These are phyloP conservation scores for Beverwykella pulmonaria DNA, from an alignment of 495 filamentous ascomycete genomes.

Conservation along the genomic window DNA sequence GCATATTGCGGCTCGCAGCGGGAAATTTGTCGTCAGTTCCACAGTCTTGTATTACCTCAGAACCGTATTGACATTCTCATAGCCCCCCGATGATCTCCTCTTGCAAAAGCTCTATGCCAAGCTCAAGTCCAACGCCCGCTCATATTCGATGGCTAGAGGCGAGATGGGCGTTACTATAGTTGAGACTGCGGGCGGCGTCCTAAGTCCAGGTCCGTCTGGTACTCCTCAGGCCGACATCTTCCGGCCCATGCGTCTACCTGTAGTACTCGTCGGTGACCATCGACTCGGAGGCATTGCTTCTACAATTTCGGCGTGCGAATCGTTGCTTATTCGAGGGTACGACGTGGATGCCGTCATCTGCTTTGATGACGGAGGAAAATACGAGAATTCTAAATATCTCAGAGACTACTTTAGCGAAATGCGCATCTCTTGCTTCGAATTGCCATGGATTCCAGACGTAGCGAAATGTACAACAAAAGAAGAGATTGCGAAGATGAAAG, in stretches of 20 bases:
- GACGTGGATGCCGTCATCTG: slow-evolving; percentile 67
- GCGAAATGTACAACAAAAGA: slow-evolving; percentile 7
- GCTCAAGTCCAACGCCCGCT: slow-evolving; percentile 50
- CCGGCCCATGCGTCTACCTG: slow-evolving; percentile 67
- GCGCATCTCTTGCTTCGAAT: slow-evolving; percentile 41
- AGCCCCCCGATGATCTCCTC: slow-evolving; percentile 53
- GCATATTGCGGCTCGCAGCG: slow-evolving; percentile 62
- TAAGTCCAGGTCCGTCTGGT: slow-evolving; percentile 74
- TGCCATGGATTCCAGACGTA: slow-evolving; percentile 27
- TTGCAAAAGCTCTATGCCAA: slow-evolving; percentile 53
- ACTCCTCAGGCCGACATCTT: slow-evolving; percentile 75
- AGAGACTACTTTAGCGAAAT: slow-evolving; percentile 62
- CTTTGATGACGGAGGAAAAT: slow-evolving; percentile 64
- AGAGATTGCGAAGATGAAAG: slow-evolving; percentile 58
- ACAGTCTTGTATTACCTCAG: slow-evolving; percentile 10
- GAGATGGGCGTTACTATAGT: slow-evolving; percentile 56
- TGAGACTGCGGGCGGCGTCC: slow-evolving; percentile 77
- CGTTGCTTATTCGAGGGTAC: slow-evolving; percentile 70
- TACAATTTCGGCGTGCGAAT: slow-evolving; percentile 76
- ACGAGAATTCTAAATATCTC: slow-evolving; percentile 68
- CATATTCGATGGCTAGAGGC: slow-evolving; percentile 28
- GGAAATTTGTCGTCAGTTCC: slow-evolving; percentile 13
- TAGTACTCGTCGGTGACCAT: slow-evolving; percentile 71
- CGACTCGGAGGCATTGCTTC: slow-evolving; percentile 73
- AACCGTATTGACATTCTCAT: slow-evolving; percentile 22